Percentiles rank a stretch among this genome's conserved stretches.
phyloP scores from a whole-genome alignment of 2,329 filamentous ascomycete genomes.

The Aspergillus versicolor region DNA sequence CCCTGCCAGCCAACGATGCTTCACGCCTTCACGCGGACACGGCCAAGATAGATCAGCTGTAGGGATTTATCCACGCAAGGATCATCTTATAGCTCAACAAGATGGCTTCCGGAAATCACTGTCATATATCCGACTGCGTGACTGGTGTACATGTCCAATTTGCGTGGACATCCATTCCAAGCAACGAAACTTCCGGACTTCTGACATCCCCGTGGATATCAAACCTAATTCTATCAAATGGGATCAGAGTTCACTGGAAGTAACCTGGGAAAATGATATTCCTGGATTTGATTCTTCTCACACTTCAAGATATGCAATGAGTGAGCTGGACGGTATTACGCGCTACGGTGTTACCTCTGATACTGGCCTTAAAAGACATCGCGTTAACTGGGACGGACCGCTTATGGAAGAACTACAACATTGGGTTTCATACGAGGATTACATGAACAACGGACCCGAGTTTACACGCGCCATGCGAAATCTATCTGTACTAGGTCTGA shows the following conservation, averaged over 20 bases:
- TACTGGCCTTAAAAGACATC: conserved; percentile 7
- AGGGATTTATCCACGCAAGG: not conserved
- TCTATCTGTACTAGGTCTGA: conserved; percentile 66
- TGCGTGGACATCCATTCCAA: conserved; percentile 61
- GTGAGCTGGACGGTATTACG: conserved; percentile 12
- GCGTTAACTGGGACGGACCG: conserved; percentile 37
- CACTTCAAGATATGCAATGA: conserved; percentile 33
- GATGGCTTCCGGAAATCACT: not conserved
- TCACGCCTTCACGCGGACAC: not conserved
- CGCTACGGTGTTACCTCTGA: not conserved
- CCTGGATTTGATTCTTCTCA: conserved; percentile 43
- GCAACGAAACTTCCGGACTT: conserved; percentile 63
- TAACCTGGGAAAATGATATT: conserved; percentile 64
- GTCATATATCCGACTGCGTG: conserved; percentile 46
- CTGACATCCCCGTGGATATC: conserved; percentile 60
- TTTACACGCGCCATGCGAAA: conserved; percentile 64
- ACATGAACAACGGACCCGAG: conserved; percentile 59
- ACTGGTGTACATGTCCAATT: conserved; percentile 53
- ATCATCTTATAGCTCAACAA: not conserved
- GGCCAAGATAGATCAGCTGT: not conserved
- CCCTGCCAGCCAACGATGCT: not conserved
- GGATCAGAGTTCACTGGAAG: conserved; percentile 46
- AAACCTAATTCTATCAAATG: conserved; percentile 35
- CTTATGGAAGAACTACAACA: conserved; percentile 46
- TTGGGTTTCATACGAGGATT: conserved; percentile 68